Evolutionary conservation across 1,139 yeast species (phyloP), one percentile per base, ranked within the genome.

Genomic region (Diutina pseudorugosa): DNA sequence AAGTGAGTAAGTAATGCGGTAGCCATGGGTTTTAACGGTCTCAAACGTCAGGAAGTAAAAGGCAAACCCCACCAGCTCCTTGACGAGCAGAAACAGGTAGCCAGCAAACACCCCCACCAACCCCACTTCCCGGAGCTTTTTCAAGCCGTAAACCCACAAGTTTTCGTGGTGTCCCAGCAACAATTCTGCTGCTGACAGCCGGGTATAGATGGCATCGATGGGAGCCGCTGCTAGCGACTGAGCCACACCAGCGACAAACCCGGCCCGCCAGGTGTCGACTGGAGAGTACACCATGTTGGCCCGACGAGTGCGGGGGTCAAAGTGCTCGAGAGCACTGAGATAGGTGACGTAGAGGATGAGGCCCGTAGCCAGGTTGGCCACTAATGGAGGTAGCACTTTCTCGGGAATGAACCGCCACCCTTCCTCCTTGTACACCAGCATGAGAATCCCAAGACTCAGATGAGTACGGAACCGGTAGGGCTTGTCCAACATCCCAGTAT

Each of bases 161-260:
- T 85, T 83, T 52, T 78, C 79, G 63, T 86, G 87, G 42, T 77
- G 73, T 4, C 90, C 88, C 53, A 76, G 76, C 25, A 89, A 67
- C 57, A 89, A 69, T 58, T 88, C 96, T 5, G 85, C 77, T 1
- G 89, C 85, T 1, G 83, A 75, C 62, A 90, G 86, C 59, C 97
- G 73, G 1, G 95, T 81, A 60, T 85, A 87, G 7, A 91, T 82
- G 8, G 97, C 96, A 66, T 91, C 97, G 2, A 91, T 77, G 0
- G 98, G 98, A 1, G 97, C 95, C 1, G 96, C 96, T 1, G 90
- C 93, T n/a, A 88, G 68, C 18, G 95, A 85, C 60, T 93, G 96
- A 14, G 82, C 80, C 0, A 83, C 80, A 0, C 97, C 97, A 0
- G 97, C 97, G 0, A 87, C 59, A 55, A 83, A 82, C 0, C 98